A percentile compares a stretch with the other conserved stretches of the same genome.
These are phyloP conservation scores for Colletotrichum gloeosporioides DNA, from an alignment of 2,329 filamentous ascomycete genomes.

Conservation along the genomic window DNA sequence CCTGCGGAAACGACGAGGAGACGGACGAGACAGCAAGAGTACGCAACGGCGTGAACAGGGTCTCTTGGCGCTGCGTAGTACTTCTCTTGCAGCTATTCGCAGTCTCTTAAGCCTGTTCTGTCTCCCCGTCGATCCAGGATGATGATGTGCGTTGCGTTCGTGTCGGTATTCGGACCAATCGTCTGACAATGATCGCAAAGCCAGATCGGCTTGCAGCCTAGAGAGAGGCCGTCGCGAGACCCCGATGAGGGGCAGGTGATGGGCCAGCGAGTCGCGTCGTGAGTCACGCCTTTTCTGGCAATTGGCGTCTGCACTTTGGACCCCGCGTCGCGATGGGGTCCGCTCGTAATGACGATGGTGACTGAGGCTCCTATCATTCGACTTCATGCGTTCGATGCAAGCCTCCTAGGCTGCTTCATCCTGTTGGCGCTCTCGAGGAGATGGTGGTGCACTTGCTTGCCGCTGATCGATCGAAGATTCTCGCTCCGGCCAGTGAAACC, in stretches of 20 bases:
- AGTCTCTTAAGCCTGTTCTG: background rate
- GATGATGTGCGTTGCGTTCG: conserved; percentile 10
- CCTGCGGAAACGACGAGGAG: background rate
- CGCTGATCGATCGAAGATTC: background rate
- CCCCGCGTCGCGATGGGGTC: conserved; percentile 1
- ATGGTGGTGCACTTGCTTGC: background rate
- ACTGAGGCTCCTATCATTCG: background rate
- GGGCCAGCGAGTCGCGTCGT: conserved; percentile 1
- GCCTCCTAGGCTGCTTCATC: background rate
- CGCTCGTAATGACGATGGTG: background rate
- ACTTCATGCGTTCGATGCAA: conserved; percentile 8
- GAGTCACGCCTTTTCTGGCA: conserved; percentile 12
- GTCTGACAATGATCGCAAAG: background rate
- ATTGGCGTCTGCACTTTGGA: background rate
- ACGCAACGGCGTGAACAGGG: background rate
- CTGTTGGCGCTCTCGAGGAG: background rate
- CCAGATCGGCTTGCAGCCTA: conserved; percentile 10
- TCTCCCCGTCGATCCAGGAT: background rate
- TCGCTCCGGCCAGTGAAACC: background rate
- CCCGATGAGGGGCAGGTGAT: conserved; percentile 1
- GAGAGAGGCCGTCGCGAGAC: background rate
- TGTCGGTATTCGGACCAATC: background rate
- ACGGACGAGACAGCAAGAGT: background rate
- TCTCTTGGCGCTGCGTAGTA: conserved; percentile 16
- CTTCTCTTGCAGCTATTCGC: conserved; percentile 13